A percentile compares a stretch with the other conserved stretches of the same genome.
Conservation (phyloP, 768 basidiomycete species). For the Mycena leptocephala region DNA sequence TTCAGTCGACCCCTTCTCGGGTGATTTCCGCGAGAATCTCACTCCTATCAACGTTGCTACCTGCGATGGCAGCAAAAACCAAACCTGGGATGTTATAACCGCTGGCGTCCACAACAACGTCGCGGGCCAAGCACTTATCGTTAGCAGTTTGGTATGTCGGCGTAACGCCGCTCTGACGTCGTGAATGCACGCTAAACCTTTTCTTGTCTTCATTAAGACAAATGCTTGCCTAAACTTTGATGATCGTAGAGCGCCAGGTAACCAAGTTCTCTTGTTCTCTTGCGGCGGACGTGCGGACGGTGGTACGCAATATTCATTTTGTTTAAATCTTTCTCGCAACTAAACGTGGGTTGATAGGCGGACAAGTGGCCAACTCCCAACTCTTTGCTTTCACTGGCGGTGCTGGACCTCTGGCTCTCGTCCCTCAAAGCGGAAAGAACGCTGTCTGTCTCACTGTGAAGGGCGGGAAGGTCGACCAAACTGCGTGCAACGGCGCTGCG, state of each 20-base stretch:
- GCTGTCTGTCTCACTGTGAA: conserved; percentile 35
- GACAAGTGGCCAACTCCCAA: conserved; percentile 38
- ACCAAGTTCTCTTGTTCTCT: conserved; percentile 43
- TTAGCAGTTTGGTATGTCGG: conserved; percentile 39
- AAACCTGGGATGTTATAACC: conserved; percentile 44
- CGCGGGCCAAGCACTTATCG: conserved; percentile 38
- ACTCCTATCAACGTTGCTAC: conserved; percentile 36
- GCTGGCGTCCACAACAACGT: conserved; percentile 40
- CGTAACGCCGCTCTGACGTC: too few species aligned
- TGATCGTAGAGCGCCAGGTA: conserved; percentile 34
- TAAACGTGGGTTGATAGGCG: neutral
- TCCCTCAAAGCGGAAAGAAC: conserved; percentile 36
- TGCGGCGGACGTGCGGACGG: conserved; percentile 46
- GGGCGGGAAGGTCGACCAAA: conserved; percentile 35
- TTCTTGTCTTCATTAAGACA: conserved; percentile 33
- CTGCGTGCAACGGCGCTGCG: conserved; percentile 31
- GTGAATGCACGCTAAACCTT: neutral
- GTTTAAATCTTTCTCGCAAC: neutral
- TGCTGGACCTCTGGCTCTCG: conserved; percentile 36
- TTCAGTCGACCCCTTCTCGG: conserved; percentile 38
- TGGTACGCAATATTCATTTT: conserved; percentile 26
- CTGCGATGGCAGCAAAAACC: conserved; percentile 39
- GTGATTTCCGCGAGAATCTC: conserved; percentile 43
- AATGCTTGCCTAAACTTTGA: conserved; percentile 44
- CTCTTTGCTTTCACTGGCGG: conserved; percentile 40